Evolutionary conservation across 345 rosid genomes (phyloP).

Genomic region (Salix koriyanagi): DNA sequence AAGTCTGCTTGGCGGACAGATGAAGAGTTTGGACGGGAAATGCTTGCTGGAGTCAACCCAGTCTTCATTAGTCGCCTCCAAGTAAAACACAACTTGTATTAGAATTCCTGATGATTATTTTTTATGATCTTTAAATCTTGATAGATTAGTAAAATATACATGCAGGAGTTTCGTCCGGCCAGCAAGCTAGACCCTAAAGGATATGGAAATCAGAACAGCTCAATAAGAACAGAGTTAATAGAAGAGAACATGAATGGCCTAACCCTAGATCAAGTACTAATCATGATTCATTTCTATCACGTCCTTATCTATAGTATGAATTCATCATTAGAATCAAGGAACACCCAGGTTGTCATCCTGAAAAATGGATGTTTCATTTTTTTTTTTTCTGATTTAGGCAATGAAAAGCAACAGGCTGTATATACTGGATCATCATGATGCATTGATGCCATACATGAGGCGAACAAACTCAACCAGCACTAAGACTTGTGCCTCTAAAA

Average conservation of each 20-base stretch:
- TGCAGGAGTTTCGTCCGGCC: conserved; percentile 73
- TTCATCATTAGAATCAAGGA: background rate
- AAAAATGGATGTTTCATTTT: background rate
- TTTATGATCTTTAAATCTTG: background rate
- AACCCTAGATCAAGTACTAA: conserved; percentile 45
- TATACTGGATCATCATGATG: conserved; percentile 79
- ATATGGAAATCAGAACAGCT: conserved; percentile 66
- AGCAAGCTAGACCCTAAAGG: conserved; percentile 54
- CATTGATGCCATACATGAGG: conserved; percentile 70
- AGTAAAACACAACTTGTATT: conserved; percentile 22
- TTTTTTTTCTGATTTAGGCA: conserved; percentile 39
- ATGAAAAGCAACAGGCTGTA: conserved; percentile 48
- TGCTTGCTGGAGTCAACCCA: conserved; percentile 70
- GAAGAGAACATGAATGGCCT: conserved; percentile 62
- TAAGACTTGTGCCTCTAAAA: conserved; percentile 79
- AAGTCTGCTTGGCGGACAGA: conserved; percentile 65
- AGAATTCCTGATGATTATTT: background rate
- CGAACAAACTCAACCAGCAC: conserved; percentile 68
- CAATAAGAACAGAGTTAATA: conserved; percentile 48
- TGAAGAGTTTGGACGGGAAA: conserved; percentile 67
- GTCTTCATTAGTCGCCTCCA: conserved; percentile 47
- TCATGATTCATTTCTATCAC: background rate
- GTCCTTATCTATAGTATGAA: background rate
- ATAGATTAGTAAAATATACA: background rate
- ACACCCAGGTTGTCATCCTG: background rate